These are phyloP conservation scores for Apiospora rasikravindrae DNA, from an alignment of 2,329 filamentous ascomycete species.

Conservation along the genomic window DNA sequence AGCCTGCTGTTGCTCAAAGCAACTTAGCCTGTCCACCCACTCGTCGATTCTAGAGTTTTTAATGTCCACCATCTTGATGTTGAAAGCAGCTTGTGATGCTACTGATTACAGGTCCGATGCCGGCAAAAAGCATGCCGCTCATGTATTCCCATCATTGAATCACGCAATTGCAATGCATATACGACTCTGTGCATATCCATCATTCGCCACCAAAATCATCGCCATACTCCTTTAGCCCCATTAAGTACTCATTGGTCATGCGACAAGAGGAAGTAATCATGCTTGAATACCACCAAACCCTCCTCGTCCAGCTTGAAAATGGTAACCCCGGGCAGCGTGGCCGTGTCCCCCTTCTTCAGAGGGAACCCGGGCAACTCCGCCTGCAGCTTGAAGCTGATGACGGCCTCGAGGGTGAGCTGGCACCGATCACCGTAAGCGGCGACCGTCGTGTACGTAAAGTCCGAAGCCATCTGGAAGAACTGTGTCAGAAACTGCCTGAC, in stretches of 20 bases:
- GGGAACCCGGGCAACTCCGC: not conserved
- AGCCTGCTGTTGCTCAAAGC: too few relatives aligned
- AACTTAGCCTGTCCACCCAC: too few relatives aligned
- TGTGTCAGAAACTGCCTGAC: not conserved
- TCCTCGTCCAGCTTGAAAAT: conserved; percentile 1
- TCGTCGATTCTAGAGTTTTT: too few relatives aligned
- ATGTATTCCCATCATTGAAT: too few relatives aligned
- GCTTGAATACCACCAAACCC: not conserved
- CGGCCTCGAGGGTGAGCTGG: not conserved
- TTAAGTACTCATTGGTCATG: not conserved
- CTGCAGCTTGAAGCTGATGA: not conserved
- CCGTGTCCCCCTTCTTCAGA: not conserved
- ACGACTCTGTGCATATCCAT: too few relatives aligned
- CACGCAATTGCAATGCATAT: too few relatives aligned
- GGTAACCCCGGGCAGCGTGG: not conserved
- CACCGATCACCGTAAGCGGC: not conserved
- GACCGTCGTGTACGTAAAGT: not conserved
- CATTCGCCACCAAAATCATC: not conserved
- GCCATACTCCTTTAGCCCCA: not conserved
- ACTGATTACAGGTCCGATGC: too few relatives aligned
- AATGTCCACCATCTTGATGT: too few relatives aligned
- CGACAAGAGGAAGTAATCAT: not conserved
- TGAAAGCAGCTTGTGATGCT: too few relatives aligned
- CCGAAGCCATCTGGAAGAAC: not conserved
- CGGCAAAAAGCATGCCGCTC: too few relatives aligned